Conservation (phyloP, 164 flowering plant species). For the Sedum album region DNA sequence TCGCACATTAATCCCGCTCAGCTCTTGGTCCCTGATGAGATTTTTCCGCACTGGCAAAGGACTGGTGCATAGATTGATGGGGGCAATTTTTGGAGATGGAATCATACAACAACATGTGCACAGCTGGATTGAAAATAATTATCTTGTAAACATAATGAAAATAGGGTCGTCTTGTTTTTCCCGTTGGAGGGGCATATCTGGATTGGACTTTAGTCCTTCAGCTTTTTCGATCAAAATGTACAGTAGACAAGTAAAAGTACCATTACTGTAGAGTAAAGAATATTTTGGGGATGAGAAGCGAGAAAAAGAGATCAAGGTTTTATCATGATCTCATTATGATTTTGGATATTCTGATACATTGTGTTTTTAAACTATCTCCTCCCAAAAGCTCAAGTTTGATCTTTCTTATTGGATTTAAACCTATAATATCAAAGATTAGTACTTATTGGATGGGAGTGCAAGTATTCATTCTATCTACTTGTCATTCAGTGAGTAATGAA, state of each 20-base stretch:
- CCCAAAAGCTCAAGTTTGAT: background rate
- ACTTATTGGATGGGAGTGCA: too few species aligned
- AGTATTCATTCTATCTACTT: background rate
- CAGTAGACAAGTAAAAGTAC: background rate
- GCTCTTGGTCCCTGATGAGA: background rate
- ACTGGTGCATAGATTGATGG: background rate
- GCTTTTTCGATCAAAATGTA: background rate
- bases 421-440: background rate
- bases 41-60: background rate
- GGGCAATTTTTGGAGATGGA: background rate
- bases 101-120: background rate
- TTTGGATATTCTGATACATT: background rate
- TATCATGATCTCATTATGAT: background rate
- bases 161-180: background rate
- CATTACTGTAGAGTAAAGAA: background rate
- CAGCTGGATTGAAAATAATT: background rate
- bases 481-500: background rate
- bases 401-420: background rate
- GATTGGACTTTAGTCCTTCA: background rate
- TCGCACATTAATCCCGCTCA: background rate
- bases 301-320: background rate
- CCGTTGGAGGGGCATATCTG: background rate
- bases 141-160: background rate
- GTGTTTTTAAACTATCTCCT: too few species aligned
- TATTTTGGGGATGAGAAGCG: background rate